Percentiles rank a stretch among this genome's conserved stretches.
phyloP scores from a whole-genome alignment of 306 rosid genomes.

The Notholithocarpus densiflorus region DNA sequence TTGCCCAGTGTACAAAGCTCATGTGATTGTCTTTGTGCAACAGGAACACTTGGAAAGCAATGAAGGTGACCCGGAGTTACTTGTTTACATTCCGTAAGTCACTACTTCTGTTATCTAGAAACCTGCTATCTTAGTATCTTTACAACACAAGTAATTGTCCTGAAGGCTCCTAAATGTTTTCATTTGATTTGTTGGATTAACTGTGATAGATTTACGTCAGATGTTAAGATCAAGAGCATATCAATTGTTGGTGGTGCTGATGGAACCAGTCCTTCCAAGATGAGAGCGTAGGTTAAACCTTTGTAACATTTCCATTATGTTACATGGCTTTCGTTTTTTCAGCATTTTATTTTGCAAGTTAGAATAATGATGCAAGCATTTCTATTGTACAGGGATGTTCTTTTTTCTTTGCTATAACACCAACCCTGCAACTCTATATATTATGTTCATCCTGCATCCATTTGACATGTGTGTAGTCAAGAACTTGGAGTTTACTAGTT shows the following conservation, averaged over 20 bases:
- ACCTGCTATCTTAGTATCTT: background rate
- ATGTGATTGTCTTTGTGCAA: slow-evolving; percentile 19
- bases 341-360: background rate
- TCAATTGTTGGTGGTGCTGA: slow-evolving; percentile 78
- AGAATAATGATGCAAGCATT: slow-evolving; percentile 9
- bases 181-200: slow-evolving; percentile 1
- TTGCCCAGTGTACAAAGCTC: background rate
- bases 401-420: background rate
- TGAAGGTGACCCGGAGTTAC: slow-evolving; percentile 96
- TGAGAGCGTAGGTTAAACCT: slow-evolving; percentile 74
- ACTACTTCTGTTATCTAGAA: background rate
- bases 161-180: slow-evolving; percentile 1
- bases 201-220: slow-evolving; percentile 74
- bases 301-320: background rate
- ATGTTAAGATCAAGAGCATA: slow-evolving; percentile 96
- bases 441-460: slow-evolving; percentile 1
- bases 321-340: slow-evolving; percentile 18
- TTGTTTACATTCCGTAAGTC: slow-evolving; percentile 85
- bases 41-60: slow-evolving; percentile 93
- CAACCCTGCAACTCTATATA: slow-evolving; percentile 1
- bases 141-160: background rate
- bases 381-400: background rate
- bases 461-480: background rate
- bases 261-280: slow-evolving; percentile 89
- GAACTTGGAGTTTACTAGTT: slow-evolving; percentile 6